Percentiles rank a stretch among this genome's conserved stretches.
Evolutionary conservation across 768 basidiomycete genomes (phyloP).

Genomic region (Dioszegia aurantiaca): DNA sequence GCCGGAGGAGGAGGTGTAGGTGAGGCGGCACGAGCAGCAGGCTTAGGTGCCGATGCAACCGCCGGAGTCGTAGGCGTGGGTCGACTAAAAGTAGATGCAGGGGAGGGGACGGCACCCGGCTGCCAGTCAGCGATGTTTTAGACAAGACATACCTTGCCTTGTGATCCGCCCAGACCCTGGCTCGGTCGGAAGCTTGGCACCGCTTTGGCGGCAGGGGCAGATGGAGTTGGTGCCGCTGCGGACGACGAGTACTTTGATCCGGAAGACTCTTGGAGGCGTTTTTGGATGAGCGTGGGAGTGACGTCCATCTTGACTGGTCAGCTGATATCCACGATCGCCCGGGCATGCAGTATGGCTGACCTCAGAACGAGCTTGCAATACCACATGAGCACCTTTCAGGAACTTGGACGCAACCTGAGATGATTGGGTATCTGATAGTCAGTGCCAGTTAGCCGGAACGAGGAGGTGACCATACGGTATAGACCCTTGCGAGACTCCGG

Average conservation of each 20-base stretch:
- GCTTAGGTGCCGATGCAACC: constrained; percentile 13
- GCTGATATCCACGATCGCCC: too few species aligned
- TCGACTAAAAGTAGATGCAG: constrained; percentile 52
- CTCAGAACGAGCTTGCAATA: constrained; percentile 48
- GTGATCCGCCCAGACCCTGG: constrained; percentile 41
- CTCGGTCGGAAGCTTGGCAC: constrained; percentile 65
- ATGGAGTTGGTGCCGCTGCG: constrained; percentile 54
- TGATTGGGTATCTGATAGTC: constrained; percentile 65
- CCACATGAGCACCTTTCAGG: constrained; percentile 64
- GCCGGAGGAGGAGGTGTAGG: constrained; percentile 28
- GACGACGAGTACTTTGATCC: constrained; percentile 87
- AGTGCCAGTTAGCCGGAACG: background rate
- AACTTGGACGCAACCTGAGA: constrained; percentile 69
- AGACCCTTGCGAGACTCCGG: constrained; percentile 88
- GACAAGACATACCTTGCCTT: constrained; percentile 35
- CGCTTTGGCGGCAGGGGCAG: constrained; percentile 56
- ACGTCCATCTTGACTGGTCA: constrained; percentile 67
- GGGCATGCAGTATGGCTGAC: constrained; percentile 11
- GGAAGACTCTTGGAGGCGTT: constrained; percentile 79
- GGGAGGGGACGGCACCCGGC: constrained; percentile 38
- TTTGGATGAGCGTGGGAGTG: constrained; percentile 72
- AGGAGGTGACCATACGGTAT: constrained; percentile 58
- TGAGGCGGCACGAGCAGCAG: constrained; percentile 26
- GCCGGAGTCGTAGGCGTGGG: constrained; percentile 53
- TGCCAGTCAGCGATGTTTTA: constrained; percentile 47